Percentiles rank a stretch among this genome's conserved stretches.
Conservation (phyloP, 768 basidiomycete species). For the Piloderma croceum region DNA sequence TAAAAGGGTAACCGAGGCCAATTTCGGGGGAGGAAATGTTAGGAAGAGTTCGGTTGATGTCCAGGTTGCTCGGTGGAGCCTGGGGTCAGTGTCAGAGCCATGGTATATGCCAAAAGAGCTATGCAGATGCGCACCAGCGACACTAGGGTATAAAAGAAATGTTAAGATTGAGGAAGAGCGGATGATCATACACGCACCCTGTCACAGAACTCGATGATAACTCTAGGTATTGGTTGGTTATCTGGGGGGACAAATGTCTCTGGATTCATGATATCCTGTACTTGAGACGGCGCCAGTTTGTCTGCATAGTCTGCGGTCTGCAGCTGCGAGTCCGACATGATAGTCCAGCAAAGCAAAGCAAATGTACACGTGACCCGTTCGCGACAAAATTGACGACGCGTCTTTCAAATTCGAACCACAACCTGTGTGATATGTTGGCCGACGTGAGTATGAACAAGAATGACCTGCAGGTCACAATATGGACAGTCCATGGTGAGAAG, state of each 20-base stretch:
- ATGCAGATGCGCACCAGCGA: conserved; percentile 57
- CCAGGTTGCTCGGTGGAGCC: conserved; percentile 93
- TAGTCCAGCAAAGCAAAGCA: too few species aligned
- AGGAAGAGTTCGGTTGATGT: conserved; percentile 87
- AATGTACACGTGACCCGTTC: too few species aligned
- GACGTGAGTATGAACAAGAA: too few species aligned
- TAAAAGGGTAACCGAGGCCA: conserved; percentile 63
- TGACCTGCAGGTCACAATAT: conserved; percentile 27
- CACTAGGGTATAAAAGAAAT: conserved; percentile 41
- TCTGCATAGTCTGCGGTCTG: too few species aligned
- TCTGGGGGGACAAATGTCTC: too few species aligned
- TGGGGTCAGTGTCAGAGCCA: conserved; percentile 24
- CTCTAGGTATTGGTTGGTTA: conserved; percentile 45
- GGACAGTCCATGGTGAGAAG: conserved; percentile 62
- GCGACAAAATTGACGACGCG: too few species aligned
- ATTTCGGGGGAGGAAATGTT: conserved; percentile 78
- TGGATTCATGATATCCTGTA: too few species aligned
- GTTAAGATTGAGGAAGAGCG: conserved; percentile 1
- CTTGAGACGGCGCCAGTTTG: too few species aligned
- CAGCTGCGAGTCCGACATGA: too few species aligned
- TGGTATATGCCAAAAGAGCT: neutral
- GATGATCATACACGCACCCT: conserved; percentile 58
- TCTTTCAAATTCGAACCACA: too few species aligned
- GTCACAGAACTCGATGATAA: conserved; percentile 93
- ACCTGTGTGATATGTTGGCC: too few species aligned